A percentile compares a stretch with the other conserved stretches of the same genome.
These are phyloP conservation scores for Solanum aculeatissimum DNA, from an alignment of 305 asterid genomes.

Conservation along the genomic window DNA sequence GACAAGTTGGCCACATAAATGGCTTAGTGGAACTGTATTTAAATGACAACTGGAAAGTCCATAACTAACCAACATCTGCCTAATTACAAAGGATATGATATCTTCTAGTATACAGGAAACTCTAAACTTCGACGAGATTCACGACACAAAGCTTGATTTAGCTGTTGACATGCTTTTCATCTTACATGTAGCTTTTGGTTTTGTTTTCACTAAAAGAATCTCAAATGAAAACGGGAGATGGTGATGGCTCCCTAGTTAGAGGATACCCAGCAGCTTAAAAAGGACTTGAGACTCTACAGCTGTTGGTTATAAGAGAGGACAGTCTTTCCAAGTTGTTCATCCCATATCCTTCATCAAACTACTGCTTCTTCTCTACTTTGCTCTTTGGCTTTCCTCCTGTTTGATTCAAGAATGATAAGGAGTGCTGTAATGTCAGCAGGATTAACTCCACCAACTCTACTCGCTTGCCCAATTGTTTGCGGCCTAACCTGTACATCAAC, in stretches of 20 bases:
- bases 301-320: conserved; percentile 6
- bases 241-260: neutral
- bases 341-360: neutral
- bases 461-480: conserved; percentile 93
- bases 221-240: neutral
- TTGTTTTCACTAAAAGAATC: neutral
- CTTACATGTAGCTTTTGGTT: neutral
- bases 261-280: neutral
- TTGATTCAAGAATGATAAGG: conserved; percentile 79
- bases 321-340: too few relatives aligned
- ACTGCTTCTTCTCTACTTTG: conserved; percentile 23
- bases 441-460: conserved; percentile 97
- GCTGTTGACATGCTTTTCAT: neutral
- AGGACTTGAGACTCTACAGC: neutral
- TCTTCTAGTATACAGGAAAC: neutral
- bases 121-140: neutral
- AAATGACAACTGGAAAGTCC: neutral
- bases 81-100: neutral
- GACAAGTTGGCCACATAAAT: neutral
- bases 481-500: conserved; percentile 69
- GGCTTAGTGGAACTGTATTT: neutral
- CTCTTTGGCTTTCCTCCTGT: conserved; percentile 58
- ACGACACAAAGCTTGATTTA: neutral
- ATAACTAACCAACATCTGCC: neutral
- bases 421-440: conserved; percentile 98